Base-by-base conservation (phyloP, 2,329 filamentous ascomycete genomes). In the Lachnellula subtilissima region DNA sequence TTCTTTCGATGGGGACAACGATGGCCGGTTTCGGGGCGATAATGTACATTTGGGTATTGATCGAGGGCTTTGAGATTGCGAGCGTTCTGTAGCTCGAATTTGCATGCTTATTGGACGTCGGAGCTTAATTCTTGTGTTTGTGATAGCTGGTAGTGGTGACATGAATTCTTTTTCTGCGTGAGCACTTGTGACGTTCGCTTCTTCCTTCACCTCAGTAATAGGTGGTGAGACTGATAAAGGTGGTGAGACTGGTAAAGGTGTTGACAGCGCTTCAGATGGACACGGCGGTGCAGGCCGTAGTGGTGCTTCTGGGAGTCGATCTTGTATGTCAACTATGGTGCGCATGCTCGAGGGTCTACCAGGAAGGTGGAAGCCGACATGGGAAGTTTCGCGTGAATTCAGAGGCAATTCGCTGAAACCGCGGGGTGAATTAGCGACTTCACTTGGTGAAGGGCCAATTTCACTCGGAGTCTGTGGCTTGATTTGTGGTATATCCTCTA, bases 21-120 rank as follows among this genome's bases (percentile, higher is more conserved):
- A 49, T 22, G 15, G 36, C 23, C 25, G n/a, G 23, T 3, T 52
- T 36, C 25, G 50, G 22, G 28, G 50, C 42, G 23, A 37, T n/a
- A 8, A 17, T 3, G 25, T 36, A n/a, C 78, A 52, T 67, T 75
- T 48, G 72, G 75, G 54, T 75, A 75, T 32, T 71, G 75, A 57
- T 71, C 77, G 63, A 60, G 78, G 60, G 75, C 47, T 37, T 12
- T 52, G 36, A 7, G 22, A 32, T n/a, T 40, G 23, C 19, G 43
- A 43, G 43, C n/a, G 8, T 50, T 37, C 37, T 25, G 57, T 42
- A 5, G 54, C 28, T 42, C 46, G 53, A 28, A 57, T 52, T 59
- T 64, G 60, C 57, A 64, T 61, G 54, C 63, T 65, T 36, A 52
- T 55, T 19, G 62, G 62, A 14, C 62, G 59, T 11, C 51, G 58